Base-by-base conservation (phyloP, 305 asterid species). In the Fraxinus xanthoxyloides region DNA sequence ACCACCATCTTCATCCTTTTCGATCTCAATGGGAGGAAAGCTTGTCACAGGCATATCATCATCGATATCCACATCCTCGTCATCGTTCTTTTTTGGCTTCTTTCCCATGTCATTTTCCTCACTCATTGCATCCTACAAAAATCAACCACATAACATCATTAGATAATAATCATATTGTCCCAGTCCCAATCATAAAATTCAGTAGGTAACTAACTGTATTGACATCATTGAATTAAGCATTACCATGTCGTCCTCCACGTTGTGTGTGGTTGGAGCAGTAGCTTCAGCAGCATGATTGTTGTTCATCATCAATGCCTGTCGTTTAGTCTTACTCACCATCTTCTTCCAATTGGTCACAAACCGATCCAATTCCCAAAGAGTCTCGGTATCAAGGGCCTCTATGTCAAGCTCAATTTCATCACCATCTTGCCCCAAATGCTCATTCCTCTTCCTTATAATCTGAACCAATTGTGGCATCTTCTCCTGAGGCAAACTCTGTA, bases 321-420 rank as follows among this genome's bases (percentile, higher is more conserved):
- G 89, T 89, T 92, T 94, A 1, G 91, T 91, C 86, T 97, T 97
- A 80, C 99, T 97, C 35, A 89, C 98, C 93, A 91, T 77, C 88
- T 97, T 97, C 91, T 92, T 97, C 99, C 99, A 97, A 79, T 93
- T 97, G 75, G 98, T 93, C 40, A 97, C 98, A 76, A 97, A 97
- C 3, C 98, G 87, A 84, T 97, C 99, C 51, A 97, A 98, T 76
- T 94, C 99, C 99, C 98, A 97, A 0, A 97, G 96, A 0, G 99
- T 97, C 80, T 94, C 99, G 0, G 94, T 92, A 61, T 97, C 99
- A 1, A 97, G 97, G 35, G 97, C 93, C 87, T 96, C 98, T 32
- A 97, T 93, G 85, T 97, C 99, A 0, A 97, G 98, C 93, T 94
- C 99, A 82, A 97, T 97, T 82, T 97, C 99, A 82, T 97, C 99